phyloP scores from a whole-genome alignment of 768 basidiomycete species.

The Brasilioporus rufonigricans region DNA sequence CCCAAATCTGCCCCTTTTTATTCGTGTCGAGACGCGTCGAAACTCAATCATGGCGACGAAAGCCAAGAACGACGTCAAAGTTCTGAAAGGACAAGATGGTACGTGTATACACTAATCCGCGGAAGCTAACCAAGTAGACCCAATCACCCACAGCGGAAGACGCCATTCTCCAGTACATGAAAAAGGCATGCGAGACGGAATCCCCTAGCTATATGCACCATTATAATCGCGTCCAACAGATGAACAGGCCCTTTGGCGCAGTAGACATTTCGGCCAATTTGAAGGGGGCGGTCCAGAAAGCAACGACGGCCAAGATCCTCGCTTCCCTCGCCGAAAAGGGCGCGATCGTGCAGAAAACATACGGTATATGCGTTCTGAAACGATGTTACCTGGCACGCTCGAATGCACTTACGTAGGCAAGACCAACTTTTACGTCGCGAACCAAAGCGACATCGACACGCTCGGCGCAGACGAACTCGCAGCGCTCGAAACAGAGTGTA shows the following conservation, averaged over 20 bases:
- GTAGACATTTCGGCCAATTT: constrained; percentile 91
- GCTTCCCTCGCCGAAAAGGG: constrained; percentile 82
- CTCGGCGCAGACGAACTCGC: constrained; percentile 61
- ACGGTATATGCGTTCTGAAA: constrained; percentile 48
- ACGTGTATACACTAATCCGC: background rate
- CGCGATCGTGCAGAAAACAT: constrained; percentile 75
- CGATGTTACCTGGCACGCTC: background rate
- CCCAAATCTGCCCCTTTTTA: no score
- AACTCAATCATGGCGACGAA: constrained; percentile 44
- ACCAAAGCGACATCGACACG: constrained; percentile 69
- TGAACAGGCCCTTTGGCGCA: constrained; percentile 92
- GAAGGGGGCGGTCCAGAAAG: constrained; percentile 84
- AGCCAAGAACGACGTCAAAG: constrained; percentile 51
- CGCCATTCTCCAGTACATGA: constrained; percentile 74
- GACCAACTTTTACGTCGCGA: constrained; percentile 82
- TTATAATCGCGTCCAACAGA: constrained; percentile 41
- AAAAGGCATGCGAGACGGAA: constrained; percentile 43
- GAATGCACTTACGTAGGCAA: constrained; percentile 51
- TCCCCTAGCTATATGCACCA: constrained; percentile 8
- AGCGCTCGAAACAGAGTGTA: constrained; percentile 58
- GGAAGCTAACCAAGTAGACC: background rate
- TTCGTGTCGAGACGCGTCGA: no score
- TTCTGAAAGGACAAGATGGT: constrained; percentile 79
- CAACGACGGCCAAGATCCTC: constrained; percentile 82
- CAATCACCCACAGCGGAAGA: constrained; percentile 56